A percentile compares a stretch with the other conserved stretches of the same genome.
Conservation (phyloP, 2,329 filamentous ascomycete species). For the Massarina eburnea region DNA sequence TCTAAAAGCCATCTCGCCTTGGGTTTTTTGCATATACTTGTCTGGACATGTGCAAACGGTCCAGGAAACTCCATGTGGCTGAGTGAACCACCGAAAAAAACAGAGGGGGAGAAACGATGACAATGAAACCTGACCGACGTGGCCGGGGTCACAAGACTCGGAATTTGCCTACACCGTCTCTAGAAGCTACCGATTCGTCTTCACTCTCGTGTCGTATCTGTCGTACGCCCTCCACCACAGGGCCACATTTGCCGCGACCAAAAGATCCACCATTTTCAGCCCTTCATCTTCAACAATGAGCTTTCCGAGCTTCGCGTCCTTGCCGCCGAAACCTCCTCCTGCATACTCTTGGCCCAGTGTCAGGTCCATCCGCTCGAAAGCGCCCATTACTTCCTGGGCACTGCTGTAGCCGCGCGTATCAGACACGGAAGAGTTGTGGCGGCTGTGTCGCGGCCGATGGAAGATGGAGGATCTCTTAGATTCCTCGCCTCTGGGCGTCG, state of each 20-base stretch:
- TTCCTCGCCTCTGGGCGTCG: conserved; percentile 35
- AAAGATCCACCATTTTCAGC: conserved; percentile 90
- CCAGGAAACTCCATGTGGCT: too few species aligned
- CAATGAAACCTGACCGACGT: too few species aligned
- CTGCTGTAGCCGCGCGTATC: conserved; percentile 16
- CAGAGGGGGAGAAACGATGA: too few species aligned
- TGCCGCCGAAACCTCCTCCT: conserved; percentile 82
- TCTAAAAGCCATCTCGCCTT: too few species aligned
- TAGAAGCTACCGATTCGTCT: conserved; percentile 10
- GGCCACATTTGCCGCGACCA: conserved; percentile 88
- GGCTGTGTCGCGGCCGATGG: conserved; percentile 29
- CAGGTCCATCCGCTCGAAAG: conserved; percentile 63
- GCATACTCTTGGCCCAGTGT: conserved; percentile 80
- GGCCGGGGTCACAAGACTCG: not conserved
- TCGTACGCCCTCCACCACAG: conserved; percentile 93
- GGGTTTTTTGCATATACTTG: too few species aligned
- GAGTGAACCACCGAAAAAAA: too few species aligned
- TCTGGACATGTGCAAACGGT: too few species aligned
- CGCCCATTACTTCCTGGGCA: conserved; percentile 23
- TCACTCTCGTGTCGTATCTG: conserved; percentile 29
- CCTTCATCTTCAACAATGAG: conserved; percentile 87
- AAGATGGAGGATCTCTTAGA: conserved; percentile 41
- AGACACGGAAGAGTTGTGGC: conserved; percentile 31
- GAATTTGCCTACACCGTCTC: not conserved
- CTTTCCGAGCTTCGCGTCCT: conserved; percentile 90